These are phyloP conservation scores for Pestalotiopsis sp. DNA, from an alignment of 2,329 filamentous ascomycete species.

Conservation along the genomic window DNA sequence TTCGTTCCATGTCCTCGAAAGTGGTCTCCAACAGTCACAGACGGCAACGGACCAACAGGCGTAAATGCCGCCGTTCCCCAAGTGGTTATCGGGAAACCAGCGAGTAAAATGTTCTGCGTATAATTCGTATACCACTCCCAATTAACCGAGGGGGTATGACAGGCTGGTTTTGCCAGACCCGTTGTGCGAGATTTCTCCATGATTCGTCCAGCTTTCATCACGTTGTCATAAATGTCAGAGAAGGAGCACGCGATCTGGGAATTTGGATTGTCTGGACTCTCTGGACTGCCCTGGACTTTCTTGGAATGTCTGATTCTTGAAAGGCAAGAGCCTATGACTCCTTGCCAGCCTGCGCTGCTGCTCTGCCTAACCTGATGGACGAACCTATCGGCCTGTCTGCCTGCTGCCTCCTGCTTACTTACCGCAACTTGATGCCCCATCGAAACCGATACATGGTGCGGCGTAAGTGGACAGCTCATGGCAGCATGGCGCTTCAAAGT, in stretches of 20 bases:
- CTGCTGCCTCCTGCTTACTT: neutral
- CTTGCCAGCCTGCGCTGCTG: neutral
- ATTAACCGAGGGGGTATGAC: neutral
- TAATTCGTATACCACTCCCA: neutral
- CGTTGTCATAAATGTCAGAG: too few species aligned
- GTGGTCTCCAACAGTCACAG: neutral
- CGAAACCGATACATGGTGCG: neutral
- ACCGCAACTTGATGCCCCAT: slow-evolving; percentile 2
- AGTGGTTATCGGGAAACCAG: neutral
- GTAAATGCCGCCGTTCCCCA: neutral
- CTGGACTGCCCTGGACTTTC: too few species aligned
- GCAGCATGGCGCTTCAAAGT: neutral
- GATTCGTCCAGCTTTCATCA: neutral
- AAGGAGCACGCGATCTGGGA: too few species aligned
- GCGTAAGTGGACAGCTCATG: neutral
- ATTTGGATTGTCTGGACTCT: too few species aligned
- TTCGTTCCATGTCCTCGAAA: neutral
- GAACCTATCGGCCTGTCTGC: neutral
- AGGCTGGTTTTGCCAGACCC: neutral
- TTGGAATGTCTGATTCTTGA: too few species aligned
- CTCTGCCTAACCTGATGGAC: too few species aligned
- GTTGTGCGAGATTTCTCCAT: neutral
- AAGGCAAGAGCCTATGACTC: neutral
- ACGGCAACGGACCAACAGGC: neutral
- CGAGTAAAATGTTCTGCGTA: neutral